phyloP scores from a whole-genome alignment of 805 yeast species.

The Schwanniomyces polymorphus region DNA sequence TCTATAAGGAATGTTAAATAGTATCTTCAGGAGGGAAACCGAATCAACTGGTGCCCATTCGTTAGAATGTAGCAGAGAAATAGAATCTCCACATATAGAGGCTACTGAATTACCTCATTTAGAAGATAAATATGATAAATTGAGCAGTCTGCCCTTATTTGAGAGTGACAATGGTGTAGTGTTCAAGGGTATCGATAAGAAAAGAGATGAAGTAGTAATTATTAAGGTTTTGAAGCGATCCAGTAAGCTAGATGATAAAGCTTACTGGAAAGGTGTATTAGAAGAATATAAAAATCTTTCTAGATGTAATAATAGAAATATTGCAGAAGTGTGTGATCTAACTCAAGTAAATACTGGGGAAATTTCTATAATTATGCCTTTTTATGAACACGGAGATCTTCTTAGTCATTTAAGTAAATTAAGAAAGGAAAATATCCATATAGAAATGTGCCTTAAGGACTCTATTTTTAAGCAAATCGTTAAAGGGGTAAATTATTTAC shows the following conservation, averaged over 20 bases:
- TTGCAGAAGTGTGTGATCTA: conserved; percentile 28
- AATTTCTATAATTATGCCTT: conserved; percentile 41
- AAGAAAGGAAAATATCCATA: conserved; percentile 30
- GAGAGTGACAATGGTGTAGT: conserved; percentile 46
- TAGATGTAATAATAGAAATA: conserved; percentile 25
- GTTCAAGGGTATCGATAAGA: conserved; percentile 27
- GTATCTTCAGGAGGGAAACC: not conserved
- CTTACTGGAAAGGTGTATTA: conserved; percentile 21
- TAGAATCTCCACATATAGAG: not conserved
- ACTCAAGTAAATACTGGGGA: conserved; percentile 11
- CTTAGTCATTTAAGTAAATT: conserved; percentile 41
- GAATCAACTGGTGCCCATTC: not conserved
- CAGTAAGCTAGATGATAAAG: conserved; percentile 6
- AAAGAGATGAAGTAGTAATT: conserved; percentile 18
- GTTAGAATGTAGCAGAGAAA: not conserved
- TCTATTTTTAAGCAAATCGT: conserved; percentile 46
- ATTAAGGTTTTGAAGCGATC: conserved; percentile 31
- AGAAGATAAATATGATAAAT: conserved; percentile 22
- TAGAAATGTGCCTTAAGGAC: conserved; percentile 40
- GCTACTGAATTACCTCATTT: conserved; percentile 7
- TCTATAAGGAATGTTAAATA: not conserved
- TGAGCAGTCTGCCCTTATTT: conserved; percentile 30
- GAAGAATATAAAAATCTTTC: conserved; percentile 31
- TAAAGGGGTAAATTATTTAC: conserved; percentile 46
- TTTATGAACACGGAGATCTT: conserved; percentile 48